Base-by-base conservation (phyloP, 2,329 filamentous ascomycete genomes). In the Aspergillus japonicus region DNA sequence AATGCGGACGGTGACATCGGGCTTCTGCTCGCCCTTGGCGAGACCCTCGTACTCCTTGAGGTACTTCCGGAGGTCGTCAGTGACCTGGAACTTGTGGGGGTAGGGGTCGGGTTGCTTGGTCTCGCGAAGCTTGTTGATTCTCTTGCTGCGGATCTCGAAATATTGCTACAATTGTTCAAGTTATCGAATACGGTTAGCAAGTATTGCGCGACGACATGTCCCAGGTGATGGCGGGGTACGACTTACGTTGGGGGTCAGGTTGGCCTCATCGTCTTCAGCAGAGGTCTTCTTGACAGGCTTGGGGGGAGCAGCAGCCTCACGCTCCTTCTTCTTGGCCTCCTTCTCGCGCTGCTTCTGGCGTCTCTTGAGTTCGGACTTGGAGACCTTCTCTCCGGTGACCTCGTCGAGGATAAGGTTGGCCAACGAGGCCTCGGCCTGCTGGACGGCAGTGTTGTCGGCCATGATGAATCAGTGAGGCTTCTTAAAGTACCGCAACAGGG, bases 321-420 rank as follows among this genome's bases (percentile, higher is more conserved):
- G 94, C 80, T 92, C 87, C 69, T 87, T 87, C 89, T 96, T 97
- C 81, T 92, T 91, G 68, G 89, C 89, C 62, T 96, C 92, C 78
- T 86, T 87, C 77, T 94, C 87, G 67, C 94, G 89, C 74, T 89
- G 85, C 91, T 99, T 99, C 82, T 93, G 87, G 72, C 94, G 88
- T 82, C 91, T 94, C 91, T 99, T 99, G 77, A 98, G 83, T 80
- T 93, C 89, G 16, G 87, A 86, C 87, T 93, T 93, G 81, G 90
- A 93, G 57, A 88, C 83, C 71, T 78, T 88, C 81, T 99, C 95
- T 71, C 95, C 95, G 14, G 95, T 98, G 65, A 93, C 91, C 73
- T 96, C 91, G 77, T 99, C 95, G 54, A 95, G 85, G 77, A 93
- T 85, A 68, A 96, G 84, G 80, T 94, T 91, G 72, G 85, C 85